Evolutionary conservation across 306 rosid species (phyloP).

Genomic region (Dalbergia cultrata): DNA sequence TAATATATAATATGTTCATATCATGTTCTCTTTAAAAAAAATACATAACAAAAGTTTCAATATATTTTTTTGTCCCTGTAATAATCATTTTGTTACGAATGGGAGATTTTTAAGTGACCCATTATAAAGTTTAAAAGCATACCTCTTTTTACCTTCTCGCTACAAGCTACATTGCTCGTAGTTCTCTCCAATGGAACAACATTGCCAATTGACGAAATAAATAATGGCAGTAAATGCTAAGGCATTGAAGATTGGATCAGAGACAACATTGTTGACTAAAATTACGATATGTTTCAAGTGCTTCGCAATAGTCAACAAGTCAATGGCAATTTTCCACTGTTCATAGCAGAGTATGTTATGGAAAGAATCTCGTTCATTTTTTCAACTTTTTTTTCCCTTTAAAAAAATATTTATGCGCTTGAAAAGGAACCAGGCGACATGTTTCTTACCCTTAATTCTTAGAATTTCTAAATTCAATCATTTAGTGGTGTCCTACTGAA

Average conservation of each 20-base stretch:
- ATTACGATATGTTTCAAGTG: background rate
- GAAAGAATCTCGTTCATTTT: background rate
- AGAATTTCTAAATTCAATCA: background rate
- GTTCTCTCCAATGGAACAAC: background rate
- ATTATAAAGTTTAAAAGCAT: too few species aligned
- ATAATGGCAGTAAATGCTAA: background rate
- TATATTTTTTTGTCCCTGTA: too few species aligned
- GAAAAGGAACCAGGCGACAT: background rate
- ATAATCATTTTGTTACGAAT: too few species aligned
- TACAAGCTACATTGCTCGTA: background rate
- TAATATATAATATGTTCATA: too few species aligned
- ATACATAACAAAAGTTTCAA: too few species aligned
- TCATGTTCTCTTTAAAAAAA: too few species aligned
- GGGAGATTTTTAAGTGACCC: too few species aligned
- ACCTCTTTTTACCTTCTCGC: background rate
- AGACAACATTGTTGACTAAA: background rate
- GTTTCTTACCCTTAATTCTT: background rate
- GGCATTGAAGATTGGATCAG: background rate
- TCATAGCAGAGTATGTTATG: background rate
- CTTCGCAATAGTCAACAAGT: background rate
- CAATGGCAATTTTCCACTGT: background rate
- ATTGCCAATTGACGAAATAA: background rate
- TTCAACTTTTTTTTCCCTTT: too few species aligned
- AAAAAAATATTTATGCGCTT: background rate
- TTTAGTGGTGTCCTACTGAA: background rate